Evolutionary conservation across 2,329 filamentous ascomycete species (phyloP).

Genomic region (Penicillium sp.): DNA sequence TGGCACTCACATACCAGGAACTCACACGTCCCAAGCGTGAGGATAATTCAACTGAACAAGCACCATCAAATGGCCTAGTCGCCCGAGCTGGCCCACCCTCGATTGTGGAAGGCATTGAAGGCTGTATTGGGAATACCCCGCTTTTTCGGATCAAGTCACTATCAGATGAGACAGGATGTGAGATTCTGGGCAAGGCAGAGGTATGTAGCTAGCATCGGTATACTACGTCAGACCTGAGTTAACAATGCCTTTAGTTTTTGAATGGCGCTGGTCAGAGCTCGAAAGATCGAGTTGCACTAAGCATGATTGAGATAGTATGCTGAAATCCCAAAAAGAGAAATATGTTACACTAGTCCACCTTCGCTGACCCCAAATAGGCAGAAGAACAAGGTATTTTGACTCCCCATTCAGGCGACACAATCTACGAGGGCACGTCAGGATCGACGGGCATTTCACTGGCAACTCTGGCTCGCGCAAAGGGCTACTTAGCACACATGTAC

Average conservation of each 20-base stretch:
- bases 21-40: constrained; percentile 66
- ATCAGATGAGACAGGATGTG: constrained; percentile 80
- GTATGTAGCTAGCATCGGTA: constrained; percentile 34
- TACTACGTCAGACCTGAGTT: neutral
- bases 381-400: constrained; percentile 73
- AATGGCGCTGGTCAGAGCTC: constrained; percentile 93
- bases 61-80: constrained; percentile 14
- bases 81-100: constrained; percentile 37
- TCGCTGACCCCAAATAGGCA: constrained; percentile 52
- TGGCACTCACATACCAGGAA: constrained; percentile 77
- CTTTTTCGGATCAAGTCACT: constrained; percentile 82
- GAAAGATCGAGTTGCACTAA: constrained; percentile 91
- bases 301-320: constrained; percentile 69
- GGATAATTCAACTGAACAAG: constrained; percentile 11
- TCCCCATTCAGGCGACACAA: constrained; percentile 82
- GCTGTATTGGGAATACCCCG: constrained; percentile 89
- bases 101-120: constrained; percentile 79
- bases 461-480: constrained; percentile 79
- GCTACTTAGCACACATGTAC: constrained; percentile 86
- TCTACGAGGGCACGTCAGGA: constrained; percentile 96
- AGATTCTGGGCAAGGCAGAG: constrained; percentile 90
- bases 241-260: constrained; percentile 60
- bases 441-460: constrained; percentile 95
- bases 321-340: neutral
- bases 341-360: neutral